phyloP scores from a whole-genome alignment of 2,329 filamentous ascomycete genomes.

The Penicillium sp. region DNA sequence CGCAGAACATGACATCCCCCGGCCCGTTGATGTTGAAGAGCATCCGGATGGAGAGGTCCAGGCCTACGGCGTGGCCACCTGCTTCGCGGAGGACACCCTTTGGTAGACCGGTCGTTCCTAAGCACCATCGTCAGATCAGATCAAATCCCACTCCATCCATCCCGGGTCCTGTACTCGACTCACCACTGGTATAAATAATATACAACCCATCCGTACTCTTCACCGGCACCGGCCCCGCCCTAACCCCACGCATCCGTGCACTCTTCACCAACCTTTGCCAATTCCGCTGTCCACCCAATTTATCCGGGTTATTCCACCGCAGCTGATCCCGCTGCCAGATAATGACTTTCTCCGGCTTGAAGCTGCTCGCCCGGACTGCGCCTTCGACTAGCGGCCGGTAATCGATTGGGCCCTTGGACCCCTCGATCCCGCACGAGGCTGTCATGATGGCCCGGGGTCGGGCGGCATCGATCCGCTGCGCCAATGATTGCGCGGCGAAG shows the following conservation, averaged over 20 bases:
- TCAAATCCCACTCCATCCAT: too few species aligned
- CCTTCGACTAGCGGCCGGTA: slow-evolving; percentile 79
- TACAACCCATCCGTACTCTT: slow-evolving; percentile 81
- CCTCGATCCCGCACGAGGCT: slow-evolving; percentile 91
- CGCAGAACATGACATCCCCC: slow-evolving; percentile 80
- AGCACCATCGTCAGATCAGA: neutral
- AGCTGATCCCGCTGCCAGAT: slow-evolving; percentile 84
- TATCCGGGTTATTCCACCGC: slow-evolving; percentile 73
- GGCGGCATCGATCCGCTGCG: slow-evolving; percentile 86
- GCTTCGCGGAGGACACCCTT: slow-evolving; percentile 85
- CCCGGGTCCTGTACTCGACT: neutral
- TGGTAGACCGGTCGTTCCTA: slow-evolving; percentile 77
- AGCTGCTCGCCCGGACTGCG: slow-evolving; percentile 69
- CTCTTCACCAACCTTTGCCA: slow-evolving; percentile 81
- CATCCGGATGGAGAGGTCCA: slow-evolving; percentile 81
- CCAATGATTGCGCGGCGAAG: slow-evolving; percentile 79
- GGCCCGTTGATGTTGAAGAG: slow-evolving; percentile 82
- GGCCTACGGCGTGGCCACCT: slow-evolving; percentile 83
- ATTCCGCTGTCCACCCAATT: slow-evolving; percentile 71
- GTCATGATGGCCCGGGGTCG: slow-evolving; percentile 79
- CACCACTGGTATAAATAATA: slow-evolving; percentile 82
- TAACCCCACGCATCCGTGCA: slow-evolving; percentile 69
- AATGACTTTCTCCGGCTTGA: slow-evolving; percentile 75
- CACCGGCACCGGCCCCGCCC: slow-evolving; percentile 77
- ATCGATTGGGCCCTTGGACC: slow-evolving; percentile 75